Evolutionary conservation across 2,329 filamentous ascomycete species (phyloP).

Genomic region (Colletotrichum salicis): DNA sequence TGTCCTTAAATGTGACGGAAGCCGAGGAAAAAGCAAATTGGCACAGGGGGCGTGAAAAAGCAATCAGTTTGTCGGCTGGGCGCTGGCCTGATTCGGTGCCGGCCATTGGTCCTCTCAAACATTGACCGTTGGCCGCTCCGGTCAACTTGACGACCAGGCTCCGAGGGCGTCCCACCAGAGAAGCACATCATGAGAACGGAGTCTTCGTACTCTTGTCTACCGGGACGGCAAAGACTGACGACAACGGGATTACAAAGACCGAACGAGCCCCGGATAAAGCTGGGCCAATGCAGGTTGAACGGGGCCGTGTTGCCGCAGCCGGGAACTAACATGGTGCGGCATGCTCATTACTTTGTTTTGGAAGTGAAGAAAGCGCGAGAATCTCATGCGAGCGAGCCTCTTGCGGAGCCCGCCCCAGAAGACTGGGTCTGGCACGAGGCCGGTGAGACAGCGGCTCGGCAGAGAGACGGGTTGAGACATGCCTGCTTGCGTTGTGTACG

Average conservation of each 20-base stretch:
- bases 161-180: not conserved
- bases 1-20: not conserved
- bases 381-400: constrained; percentile 13
- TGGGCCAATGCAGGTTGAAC: constrained; percentile 26
- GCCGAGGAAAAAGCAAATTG: constrained; percentile 2
- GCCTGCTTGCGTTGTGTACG: constrained; percentile 28
- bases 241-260: not conserved
- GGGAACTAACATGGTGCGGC: constrained; percentile 24
- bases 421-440: constrained; percentile 23
- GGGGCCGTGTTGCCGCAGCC: constrained; percentile 23
- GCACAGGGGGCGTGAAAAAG: not conserved
- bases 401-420: constrained; percentile 24
- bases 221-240: not conserved
- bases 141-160: not conserved
- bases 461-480: not conserved
- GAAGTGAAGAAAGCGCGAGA: constrained; percentile 13
- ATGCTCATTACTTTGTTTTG: constrained; percentile 6
- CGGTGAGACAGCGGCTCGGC: constrained; percentile 17
- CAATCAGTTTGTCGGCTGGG: constrained; percentile 2
- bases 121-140: not conserved
- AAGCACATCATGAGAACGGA: not conserved
- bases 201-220: not conserved
- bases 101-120: not conserved
- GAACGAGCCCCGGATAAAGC: not conserved
- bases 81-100: not conserved